Evolutionary conservation across 2,329 filamentous ascomycete genomes (phyloP).

Genomic region (Cercospora janseana): DNA sequence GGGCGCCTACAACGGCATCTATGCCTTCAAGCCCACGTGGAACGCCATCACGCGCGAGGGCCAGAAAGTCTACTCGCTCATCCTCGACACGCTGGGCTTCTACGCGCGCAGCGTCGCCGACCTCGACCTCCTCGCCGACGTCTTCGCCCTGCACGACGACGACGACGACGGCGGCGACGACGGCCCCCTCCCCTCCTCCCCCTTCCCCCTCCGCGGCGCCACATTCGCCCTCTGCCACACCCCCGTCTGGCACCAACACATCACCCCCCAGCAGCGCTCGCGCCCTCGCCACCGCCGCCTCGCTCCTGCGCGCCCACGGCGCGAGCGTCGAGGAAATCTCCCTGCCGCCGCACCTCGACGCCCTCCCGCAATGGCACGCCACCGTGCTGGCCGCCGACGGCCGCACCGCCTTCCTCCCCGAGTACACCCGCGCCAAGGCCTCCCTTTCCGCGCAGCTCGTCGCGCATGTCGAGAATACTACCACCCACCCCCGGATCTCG

Average conservation of each 20-base stretch:
- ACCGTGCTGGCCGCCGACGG: conserved; percentile 55
- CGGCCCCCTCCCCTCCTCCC: conserved; percentile 6
- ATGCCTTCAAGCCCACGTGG: conserved; percentile 66
- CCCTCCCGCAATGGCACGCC: conserved; percentile 54
- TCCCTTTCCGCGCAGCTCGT: conserved; percentile 49
- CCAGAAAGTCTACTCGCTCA: conserved; percentile 57
- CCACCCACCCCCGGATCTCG: conserved; percentile 40
- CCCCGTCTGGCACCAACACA: conserved; percentile 49
- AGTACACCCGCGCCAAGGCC: conserved; percentile 51
- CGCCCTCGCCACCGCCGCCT: conserved; percentile 39
- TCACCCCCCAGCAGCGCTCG: conserved; percentile 38
- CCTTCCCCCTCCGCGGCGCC: conserved; percentile 46
- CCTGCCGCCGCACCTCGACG: conserved; percentile 51
- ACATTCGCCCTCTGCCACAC: conserved; percentile 58
- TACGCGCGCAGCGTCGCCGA: conserved; percentile 60
- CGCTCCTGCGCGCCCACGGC: conserved; percentile 45
- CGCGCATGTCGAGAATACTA: conserved; percentile 57
- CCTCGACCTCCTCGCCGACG: conserved; percentile 55
- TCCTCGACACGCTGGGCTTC: conserved; percentile 62
- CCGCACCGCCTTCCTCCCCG: conserved; percentile 53
- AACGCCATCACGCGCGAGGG: conserved; percentile 62
- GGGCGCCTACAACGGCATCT: conserved; percentile 63
- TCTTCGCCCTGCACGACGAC: conserved; percentile 54
- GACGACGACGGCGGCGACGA: too few relatives aligned
- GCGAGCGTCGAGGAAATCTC: conserved; percentile 58